Conservation (phyloP, 73 alveolate genomes). For the Uronychia setigera region DNA sequence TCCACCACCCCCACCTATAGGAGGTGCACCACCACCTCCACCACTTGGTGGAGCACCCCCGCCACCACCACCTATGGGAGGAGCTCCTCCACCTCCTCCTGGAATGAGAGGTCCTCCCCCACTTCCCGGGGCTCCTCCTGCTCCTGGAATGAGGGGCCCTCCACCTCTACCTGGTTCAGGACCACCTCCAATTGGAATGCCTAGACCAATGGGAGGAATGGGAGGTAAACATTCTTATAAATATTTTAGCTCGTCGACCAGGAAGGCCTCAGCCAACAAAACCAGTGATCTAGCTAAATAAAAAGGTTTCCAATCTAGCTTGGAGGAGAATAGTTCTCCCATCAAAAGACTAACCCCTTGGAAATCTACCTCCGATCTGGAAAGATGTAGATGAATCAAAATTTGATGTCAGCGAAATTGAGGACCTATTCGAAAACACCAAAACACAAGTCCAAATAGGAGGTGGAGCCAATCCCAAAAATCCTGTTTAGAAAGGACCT, state of each 20-base stretch:
- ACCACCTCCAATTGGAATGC: slow-evolving; percentile 43
- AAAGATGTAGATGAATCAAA: slow-evolving; percentile 10
- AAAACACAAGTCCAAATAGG: neutral
- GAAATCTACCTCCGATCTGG: slow-evolving; percentile 10
- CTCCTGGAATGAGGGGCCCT: slow-evolving; percentile 17
- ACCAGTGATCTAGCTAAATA: slow-evolving; percentile 21
- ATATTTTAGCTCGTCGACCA: neutral
- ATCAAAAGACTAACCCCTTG: slow-evolving; percentile 18
- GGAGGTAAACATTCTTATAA: slow-evolving; percentile 1
- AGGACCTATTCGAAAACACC: slow-evolving; percentile 42
- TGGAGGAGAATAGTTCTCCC: slow-evolving; percentile 44
- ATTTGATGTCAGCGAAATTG: slow-evolving; percentile 10
- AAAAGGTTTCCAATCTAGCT: slow-evolving; percentile 8
- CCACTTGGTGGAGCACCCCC: slow-evolving; percentile 25
- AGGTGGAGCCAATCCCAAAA: slow-evolving; percentile 12
- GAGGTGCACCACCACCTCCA: slow-evolving; percentile 57
- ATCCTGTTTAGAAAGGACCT: slow-evolving; percentile 20
- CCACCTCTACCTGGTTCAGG: slow-evolving; percentile 58
- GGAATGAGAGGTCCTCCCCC: slow-evolving; percentile 20
- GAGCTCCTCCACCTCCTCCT: slow-evolving; percentile 33
- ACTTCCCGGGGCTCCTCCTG: slow-evolving; percentile 28
- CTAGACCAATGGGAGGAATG: slow-evolving; percentile 31
- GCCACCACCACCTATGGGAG: slow-evolving; percentile 38
- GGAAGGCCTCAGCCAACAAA: slow-evolving; percentile 32
- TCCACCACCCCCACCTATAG: slow-evolving; percentile 67